Evolutionary conservation across 2,329 filamentous ascomycete genomes (phyloP).

Genomic region (Aureobasidium sp.): DNA sequence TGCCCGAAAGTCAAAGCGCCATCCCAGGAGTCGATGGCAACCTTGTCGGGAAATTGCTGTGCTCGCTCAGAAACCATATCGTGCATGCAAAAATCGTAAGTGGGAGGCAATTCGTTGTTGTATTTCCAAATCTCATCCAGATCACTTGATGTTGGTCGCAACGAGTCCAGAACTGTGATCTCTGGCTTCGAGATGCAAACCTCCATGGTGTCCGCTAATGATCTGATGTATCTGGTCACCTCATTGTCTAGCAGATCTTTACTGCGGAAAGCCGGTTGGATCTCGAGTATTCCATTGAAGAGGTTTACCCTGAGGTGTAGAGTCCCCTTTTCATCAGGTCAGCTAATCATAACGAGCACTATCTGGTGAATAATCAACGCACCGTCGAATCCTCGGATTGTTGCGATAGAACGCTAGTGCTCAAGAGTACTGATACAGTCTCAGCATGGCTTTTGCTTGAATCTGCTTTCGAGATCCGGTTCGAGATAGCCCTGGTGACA

Average conservation of each 20-base stretch:
- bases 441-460: slow-evolving; percentile 10
- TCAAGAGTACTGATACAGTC: slow-evolving; percentile 6
- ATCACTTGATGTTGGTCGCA: slow-evolving; percentile 10
- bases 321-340: not conserved
- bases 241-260: slow-evolving; percentile 10
- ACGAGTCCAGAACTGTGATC: slow-evolving; percentile 20
- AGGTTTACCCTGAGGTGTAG: not conserved
- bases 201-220: slow-evolving; percentile 10
- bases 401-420: slow-evolving; percentile 5
- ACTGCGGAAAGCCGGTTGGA: slow-evolving; percentile 11
- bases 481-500: slow-evolving; percentile 20
- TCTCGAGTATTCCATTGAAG: not conserved
- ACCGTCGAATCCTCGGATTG: not conserved
- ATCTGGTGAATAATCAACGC: not conserved
- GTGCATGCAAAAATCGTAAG: slow-evolving; percentile 16
- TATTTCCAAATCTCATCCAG: slow-evolving; percentile 17
- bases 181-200: slow-evolving; percentile 6
- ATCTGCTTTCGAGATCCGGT: slow-evolving; percentile 21
- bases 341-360: not conserved
- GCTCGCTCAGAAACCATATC: slow-evolving; percentile 17
- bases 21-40: slow-evolving; percentile 22
- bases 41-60: slow-evolving; percentile 14
- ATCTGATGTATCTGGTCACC: slow-evolving; percentile 11
- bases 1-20: slow-evolving; percentile 21
- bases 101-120: slow-evolving; percentile 13